Conservation (phyloP, 176 grass and related monocot species). For the Juncus inflexus region DNA sequence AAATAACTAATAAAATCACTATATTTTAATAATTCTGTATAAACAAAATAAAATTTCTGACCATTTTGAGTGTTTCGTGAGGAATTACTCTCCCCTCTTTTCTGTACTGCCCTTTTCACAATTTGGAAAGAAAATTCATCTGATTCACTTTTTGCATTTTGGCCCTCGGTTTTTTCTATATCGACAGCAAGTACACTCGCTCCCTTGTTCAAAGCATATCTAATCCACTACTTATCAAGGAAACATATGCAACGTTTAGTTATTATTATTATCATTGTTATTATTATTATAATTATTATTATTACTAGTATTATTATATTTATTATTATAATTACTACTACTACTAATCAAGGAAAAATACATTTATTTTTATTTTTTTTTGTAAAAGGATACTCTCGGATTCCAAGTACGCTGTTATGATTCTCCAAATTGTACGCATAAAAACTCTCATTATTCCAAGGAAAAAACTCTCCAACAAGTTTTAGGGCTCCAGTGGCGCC, state of each 20-base stretch:
- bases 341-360: neutral
- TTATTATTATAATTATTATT: neutral
- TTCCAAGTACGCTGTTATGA: conserved; percentile 97
- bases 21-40: too few species aligned
- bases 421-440: conserved; percentile 94
- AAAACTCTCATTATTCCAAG: conserved; percentile 80
- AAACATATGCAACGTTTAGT: conserved; percentile 26
- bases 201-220: conserved; percentile 83
- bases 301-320: neutral
- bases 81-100: conserved; percentile 44
- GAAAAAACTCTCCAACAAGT: conserved; percentile 91
- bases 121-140: conserved; percentile 44
- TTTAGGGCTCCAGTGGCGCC: conserved; percentile 85
- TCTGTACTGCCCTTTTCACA: conserved; percentile 47
- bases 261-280: neutral
- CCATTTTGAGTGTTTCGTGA: conserved; percentile 33
- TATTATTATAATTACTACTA: conserved; percentile 1
- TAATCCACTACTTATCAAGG: conserved; percentile 47
- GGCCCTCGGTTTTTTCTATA: conserved; percentile 41
- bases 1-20: too few species aligned
- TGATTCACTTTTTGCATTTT: conserved; percentile 27
- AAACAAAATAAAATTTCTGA: conserved; percentile 1
- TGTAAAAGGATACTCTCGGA: conserved; percentile 89
- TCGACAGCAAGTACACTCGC: conserved; percentile 65
- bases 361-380: conserved; percentile 6